phyloP scores from a whole-genome alignment of 2,329 filamentous ascomycete genomes.

The Xylaria sp. region DNA sequence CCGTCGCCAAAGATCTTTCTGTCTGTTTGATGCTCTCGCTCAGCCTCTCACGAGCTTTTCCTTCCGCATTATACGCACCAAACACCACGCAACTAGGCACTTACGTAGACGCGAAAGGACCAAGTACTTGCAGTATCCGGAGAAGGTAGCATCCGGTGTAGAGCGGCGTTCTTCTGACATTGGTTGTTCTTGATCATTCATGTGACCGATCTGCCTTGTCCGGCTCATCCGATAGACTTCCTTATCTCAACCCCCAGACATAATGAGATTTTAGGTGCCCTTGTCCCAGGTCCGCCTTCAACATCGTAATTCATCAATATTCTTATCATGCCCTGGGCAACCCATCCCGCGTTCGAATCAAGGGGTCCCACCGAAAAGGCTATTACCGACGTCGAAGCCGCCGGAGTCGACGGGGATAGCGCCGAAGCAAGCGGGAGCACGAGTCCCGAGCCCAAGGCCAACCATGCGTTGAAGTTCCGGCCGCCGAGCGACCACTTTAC shows the following conservation, averaged over 20 bases:
- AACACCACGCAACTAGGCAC: background rate
- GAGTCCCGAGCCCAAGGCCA: constrained; percentile 20
- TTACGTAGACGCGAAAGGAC: background rate
- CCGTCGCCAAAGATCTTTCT: background rate
- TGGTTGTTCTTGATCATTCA: background rate
- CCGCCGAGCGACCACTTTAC: constrained; percentile 54
- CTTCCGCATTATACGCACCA: background rate
- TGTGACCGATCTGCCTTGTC: constrained; percentile 10
- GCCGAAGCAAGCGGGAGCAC: constrained; percentile 8
- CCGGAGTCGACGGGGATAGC: background rate
- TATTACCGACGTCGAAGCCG: constrained; percentile 37
- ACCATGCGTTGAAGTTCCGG: constrained; percentile 32
- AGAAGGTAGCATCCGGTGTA: constrained; percentile 12
- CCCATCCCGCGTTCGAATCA: constrained; percentile 41
- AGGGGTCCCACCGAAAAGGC: constrained; percentile 6
- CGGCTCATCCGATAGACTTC: constrained; percentile 17
- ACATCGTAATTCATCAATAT: background rate
- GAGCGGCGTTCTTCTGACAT: background rate
- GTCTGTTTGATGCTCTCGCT: background rate
- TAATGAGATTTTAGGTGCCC: background rate
- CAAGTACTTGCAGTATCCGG: background rate
- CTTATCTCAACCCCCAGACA: background rate
- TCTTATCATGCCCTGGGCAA: constrained; percentile 44
- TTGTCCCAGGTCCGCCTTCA: background rate
- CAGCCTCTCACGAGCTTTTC: background rate